phyloP scores from a whole-genome alignment of 495 filamentous ascomycete species.

The Hyaloscypha variabilis region DNA sequence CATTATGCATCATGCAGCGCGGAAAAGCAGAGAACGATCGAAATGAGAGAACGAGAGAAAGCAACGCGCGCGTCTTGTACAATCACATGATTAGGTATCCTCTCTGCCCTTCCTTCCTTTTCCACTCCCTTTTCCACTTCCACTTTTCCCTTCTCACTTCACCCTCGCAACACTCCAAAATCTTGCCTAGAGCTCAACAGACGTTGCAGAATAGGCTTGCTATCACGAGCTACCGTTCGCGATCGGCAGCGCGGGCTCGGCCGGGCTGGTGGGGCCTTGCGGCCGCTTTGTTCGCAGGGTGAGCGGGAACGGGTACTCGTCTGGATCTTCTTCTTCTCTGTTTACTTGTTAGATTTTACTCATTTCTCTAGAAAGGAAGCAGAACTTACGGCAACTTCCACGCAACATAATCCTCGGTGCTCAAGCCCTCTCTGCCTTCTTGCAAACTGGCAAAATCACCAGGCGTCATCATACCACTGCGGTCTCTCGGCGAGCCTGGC shows the following conservation, averaged over 20 bases:
- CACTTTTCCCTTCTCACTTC: no score
- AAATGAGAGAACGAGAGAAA: not conserved
- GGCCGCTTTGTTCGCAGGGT: constrained; percentile 64
- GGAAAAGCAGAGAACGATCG: no score
- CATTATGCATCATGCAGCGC: not conserved
- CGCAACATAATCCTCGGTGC: constrained; percentile 95
- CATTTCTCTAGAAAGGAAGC: constrained; percentile 12
- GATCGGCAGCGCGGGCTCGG: constrained; percentile 27
- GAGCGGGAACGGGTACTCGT: constrained; percentile 91
- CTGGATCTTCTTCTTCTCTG: constrained; percentile 93
- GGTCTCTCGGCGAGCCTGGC: constrained; percentile 87
- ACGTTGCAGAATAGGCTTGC: no score
- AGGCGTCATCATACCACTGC: constrained; percentile 97
- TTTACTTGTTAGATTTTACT: constrained; percentile 27
- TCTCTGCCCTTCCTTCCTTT: not conserved
- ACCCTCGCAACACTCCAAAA: no score
- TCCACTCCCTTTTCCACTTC: no score
- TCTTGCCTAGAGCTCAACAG: no score
- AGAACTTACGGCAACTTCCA: constrained; percentile 94
- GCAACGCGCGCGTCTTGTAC: not conserved
- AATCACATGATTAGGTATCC: not conserved
- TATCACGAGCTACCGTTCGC: constrained; percentile 10
- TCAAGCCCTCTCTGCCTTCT: constrained; percentile 89
- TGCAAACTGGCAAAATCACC: constrained; percentile 96
- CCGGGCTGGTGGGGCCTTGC: constrained; percentile 30